Evolutionary conservation across 768 basidiomycete species (phyloP), one percentile per base, ranked within the genome.

Genomic region (Tricholomella constricta): DNA sequence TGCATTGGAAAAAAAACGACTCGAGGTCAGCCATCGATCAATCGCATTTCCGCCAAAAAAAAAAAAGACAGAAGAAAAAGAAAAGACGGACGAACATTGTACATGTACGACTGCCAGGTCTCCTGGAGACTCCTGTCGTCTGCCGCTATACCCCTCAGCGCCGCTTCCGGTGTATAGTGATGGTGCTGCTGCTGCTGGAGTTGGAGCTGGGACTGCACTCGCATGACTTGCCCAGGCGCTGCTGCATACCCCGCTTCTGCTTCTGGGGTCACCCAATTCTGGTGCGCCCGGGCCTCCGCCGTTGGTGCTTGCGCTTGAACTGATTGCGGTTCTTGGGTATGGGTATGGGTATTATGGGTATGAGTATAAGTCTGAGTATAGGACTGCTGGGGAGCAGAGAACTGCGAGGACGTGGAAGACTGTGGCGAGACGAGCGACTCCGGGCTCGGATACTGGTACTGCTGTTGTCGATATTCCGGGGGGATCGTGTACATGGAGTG

Each of bases 41-140:
- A n/a, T n/a, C n/a, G n/a, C n/a, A n/a, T n/a, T n/a, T n/a, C n/a
- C n/a, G n/a, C n/a, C n/a, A n/a, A n/a, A n/a, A n/a, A n/a, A n/a
- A n/a, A n/a, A n/a, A n/a, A n/a, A n/a, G n/a, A n/a, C n/a, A n/a
- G 2, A 14, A n/a, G 38, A 10, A n/a, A 40, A 19, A 17, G 7
- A 23, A n/a, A 17, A 15, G 15, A 34, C 5, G 14, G 15, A 29
- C 70, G 59, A 48, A 83, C 77, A 61, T 82, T 82, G 54, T 78
- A 75, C 75, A 86, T 81, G 70, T 85, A 89, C 52, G 80, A 75
- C 64, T 80, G 78, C 86, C 86, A 89, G 9, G 85, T 86, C 68
- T 87, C 86, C 66, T 84, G 82, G 50, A 86, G 58, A 42, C 79
- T 75, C 45, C 73, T 70, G 62, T 84, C 83, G 48, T 83, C 81